Evolutionary conservation across 2,329 filamentous ascomycete species (phyloP).

Genomic region (Colletotrichum liaoningense): DNA sequence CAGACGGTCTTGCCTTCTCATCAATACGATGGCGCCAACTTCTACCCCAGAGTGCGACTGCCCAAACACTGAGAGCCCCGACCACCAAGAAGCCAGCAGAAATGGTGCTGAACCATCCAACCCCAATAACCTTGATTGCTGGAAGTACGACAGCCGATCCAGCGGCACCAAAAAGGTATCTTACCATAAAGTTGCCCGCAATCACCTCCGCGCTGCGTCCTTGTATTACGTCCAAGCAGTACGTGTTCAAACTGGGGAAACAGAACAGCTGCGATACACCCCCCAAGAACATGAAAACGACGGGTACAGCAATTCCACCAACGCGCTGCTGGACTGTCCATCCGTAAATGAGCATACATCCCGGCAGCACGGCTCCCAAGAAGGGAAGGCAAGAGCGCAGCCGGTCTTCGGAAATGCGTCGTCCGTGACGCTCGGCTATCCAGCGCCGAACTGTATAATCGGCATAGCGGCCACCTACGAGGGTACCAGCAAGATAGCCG

Average conservation of each 20-base stretch:
- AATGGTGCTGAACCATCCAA: slow-evolving; percentile 86
- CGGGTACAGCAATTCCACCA: slow-evolving; percentile 60
- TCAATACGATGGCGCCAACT: slow-evolving; percentile 21
- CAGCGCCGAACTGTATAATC: slow-evolving; percentile 72
- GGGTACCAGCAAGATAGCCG: slow-evolving; percentile 74
- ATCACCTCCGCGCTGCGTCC: slow-evolving; percentile 46
- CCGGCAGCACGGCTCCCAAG: slow-evolving; percentile 68
- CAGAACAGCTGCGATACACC: slow-evolving; percentile 77
- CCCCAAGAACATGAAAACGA: slow-evolving; percentile 76
- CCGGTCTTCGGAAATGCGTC: slow-evolving; percentile 78
- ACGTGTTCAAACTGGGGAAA: slow-evolving; percentile 77
- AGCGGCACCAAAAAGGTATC: slow-evolving; percentile 79
- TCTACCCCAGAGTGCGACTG: slow-evolving; percentile 28
- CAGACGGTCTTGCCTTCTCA: not conserved
- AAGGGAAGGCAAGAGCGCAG: slow-evolving; percentile 71
- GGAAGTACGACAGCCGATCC: slow-evolving; percentile 80
- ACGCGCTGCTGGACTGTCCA: slow-evolving; percentile 52
- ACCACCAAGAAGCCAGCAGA: slow-evolving; percentile 40
- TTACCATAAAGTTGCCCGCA: slow-evolving; percentile 82
- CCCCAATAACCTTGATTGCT: slow-evolving; percentile 78
- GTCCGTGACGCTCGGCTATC: slow-evolving; percentile 60
- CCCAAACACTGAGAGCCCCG: slow-evolving; percentile 37
- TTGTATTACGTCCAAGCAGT: slow-evolving; percentile 36
- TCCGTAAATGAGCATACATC: slow-evolving; percentile 76
- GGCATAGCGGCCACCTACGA: slow-evolving; percentile 75